A percentile compares a stretch with the other conserved stretches of the same genome.
phyloP scores from a whole-genome alignment of 352 stramenopile genomes.

The Phytophthora idaei region DNA sequence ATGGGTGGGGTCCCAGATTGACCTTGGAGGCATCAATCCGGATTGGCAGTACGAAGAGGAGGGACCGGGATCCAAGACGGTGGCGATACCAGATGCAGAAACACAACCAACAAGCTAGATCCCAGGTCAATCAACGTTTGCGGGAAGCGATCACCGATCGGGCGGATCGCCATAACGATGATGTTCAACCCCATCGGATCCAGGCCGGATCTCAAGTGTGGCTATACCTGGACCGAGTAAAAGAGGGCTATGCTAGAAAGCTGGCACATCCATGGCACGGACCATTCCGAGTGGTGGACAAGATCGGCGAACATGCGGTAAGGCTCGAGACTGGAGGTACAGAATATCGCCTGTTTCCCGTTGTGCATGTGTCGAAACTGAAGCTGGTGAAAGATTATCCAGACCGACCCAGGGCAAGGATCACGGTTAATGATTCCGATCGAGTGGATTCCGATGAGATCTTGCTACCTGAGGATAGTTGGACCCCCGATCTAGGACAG shows the following conservation, averaged over 20 bases:
- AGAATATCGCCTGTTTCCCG: constrained; percentile 18
- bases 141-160: neutral
- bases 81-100: constrained; percentile 16
- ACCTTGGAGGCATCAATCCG: constrained; percentile 13
- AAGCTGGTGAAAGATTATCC: constrained; percentile 8
- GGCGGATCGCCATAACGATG: neutral
- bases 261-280: constrained; percentile 31
- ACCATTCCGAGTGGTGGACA: constrained; percentile 25
- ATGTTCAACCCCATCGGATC: neutral
- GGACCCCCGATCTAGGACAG: constrained; percentile 14
- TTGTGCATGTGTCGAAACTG: constrained; percentile 32
- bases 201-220: constrained; percentile 1
- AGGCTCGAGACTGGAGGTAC: constrained; percentile 7
- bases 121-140: neutral
- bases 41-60: neutral
- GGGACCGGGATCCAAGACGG: neutral
- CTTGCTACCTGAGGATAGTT: neutral
- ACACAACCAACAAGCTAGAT: constrained; percentile 1
- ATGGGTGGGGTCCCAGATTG: constrained; percentile 8
- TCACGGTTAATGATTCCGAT: neutral
- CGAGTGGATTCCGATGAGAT: constrained; percentile 32
- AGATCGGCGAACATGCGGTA: constrained; percentile 3
- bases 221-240: constrained; percentile 11
- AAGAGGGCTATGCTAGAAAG: constrained; percentile 8
- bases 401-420: constrained; percentile 3